Evolutionary conservation across 2,329 filamentous ascomycete species (phyloP), one percentile per base, ranked within the genome.

Genomic region (Exophiala calicioides): DNA sequence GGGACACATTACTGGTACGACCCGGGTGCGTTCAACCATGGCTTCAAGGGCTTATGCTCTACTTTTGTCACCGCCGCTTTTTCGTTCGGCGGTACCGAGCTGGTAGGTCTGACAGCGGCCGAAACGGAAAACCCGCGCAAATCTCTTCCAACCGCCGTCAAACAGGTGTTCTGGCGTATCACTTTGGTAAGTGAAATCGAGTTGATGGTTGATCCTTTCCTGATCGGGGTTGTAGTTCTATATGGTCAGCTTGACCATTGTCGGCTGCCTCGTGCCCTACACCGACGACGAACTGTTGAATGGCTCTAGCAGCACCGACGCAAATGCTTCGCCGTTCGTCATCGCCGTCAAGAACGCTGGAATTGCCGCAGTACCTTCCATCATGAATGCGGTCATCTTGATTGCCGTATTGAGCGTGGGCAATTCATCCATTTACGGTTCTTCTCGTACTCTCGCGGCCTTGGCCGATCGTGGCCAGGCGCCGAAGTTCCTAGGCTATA

Each of bases 301-400:
- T 7, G 74, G 75, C 26, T 70, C 65, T 15, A 78, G 72, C 44
- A 72, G 73, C 15, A 79, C 78, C 40, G 80, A 89, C 63, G 80
- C 84, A 29, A 80, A 81, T 18, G 85, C 88, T 1, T 95, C 89
- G 2, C 91, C 90, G 2, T 96, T 96, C 65, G 90, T 96, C 59
- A 93, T 96, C 60, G 88, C 90, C 53, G 94, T 95, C 59, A 75
- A 86, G 56, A 85, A 89, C 53, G 88, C 90, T 1, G 85, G 88
- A 5, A 93, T 96, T 59, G 71, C 80, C 29, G 83, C 85, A 2
- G 77, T 95, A 2, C 88, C 88, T 2, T 90, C 86, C 0, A 78
- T 95, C 42, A 93, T 96, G 85, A 96, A 97, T 67, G 83, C 82
- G 12, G 88, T 96, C 50, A 95, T 96, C 65, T 81, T 96, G 62